Evolutionary conservation across 176 grass and related monocot species (phyloP), one percentile per base, ranked within the genome.

Genomic region (Oryza officinalis): DNA sequence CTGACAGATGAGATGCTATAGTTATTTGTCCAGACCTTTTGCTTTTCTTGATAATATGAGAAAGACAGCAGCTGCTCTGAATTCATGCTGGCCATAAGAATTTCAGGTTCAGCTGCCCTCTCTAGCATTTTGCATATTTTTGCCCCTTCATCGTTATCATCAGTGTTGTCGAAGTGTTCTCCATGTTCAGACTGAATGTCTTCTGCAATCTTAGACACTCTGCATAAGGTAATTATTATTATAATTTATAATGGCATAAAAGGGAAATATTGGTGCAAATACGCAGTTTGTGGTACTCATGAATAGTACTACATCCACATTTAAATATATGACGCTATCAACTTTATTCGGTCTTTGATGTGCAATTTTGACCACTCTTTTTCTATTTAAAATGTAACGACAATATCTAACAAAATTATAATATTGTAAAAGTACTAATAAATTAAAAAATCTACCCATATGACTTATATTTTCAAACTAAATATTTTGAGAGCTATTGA

Each of bases 51-150:
- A 76, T 98, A 98, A 86, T 87, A 86, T 75, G 90, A 80, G 68
- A 92, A 90, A 63, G 71, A 89, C 78, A 74, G 71, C 32, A 95
- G 82, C 77, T 93, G 96, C 45, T 98, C 91, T 52, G 85, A 85
- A 30, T 73, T 89, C 96, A 98, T 88, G 67, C 67, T 93, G 27
- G 91, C 91, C 89, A 95, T 86, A 69, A 98, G 78, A 78, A 95
- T 77, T 86, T 98, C 96, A 72, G 96, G 93, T 22, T 98, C 96
- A 84, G 96, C 96, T 32, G 93, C 64, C 68, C 57, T 63, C 87
- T 95, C 93, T 63, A 98, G 84, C 67, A 95, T 87, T 84, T 93
- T 89, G 50, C 20, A 90, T 79, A 98, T 84, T 81, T 92, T 90
- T 47, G 96, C 91, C 68, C 93, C 93, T 85, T 98, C 96, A 45